These are phyloP conservation scores for Diophrys sp. DNA, from an alignment of 73 alveolate species.

Conservation along the genomic window DNA sequence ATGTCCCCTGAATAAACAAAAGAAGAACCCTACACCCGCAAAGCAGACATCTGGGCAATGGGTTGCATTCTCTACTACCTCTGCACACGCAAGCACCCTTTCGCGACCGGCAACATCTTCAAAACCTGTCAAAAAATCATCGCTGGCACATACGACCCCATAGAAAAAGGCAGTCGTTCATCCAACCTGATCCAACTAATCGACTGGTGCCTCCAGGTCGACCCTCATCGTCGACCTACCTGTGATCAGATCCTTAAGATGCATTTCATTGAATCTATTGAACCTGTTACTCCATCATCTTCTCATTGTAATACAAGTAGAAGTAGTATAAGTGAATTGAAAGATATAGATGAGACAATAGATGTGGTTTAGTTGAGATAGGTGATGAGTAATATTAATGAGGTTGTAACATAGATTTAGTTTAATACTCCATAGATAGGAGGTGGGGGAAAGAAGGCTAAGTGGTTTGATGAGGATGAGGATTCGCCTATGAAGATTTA, in stretches of 20 bases:
- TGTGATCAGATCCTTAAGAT: background rate
- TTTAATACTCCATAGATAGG: too few species aligned
- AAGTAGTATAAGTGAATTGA: too few species aligned
- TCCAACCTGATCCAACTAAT: background rate
- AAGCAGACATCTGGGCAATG: constrained; percentile 95
- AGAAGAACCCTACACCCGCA: constrained; percentile 82
- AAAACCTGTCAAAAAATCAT: constrained; percentile 78
- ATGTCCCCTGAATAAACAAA: constrained; percentile 85
- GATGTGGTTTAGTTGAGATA: too few species aligned
- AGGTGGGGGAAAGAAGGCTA: too few species aligned
- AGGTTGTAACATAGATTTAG: too few species aligned
- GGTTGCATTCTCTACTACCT: constrained; percentile 95
- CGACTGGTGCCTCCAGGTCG: background rate
- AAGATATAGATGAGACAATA: too few species aligned
- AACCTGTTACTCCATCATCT: too few species aligned
- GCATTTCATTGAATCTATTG: too few species aligned
- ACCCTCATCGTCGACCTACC: background rate
- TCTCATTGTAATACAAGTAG: too few species aligned
- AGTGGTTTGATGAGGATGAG: too few species aligned
- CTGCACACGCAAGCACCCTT: constrained; percentile 90
- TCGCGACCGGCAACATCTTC: constrained; percentile 84
- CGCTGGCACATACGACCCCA: constrained; percentile 68
- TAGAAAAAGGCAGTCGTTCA: constrained; percentile 9
- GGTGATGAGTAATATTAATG: too few species aligned
- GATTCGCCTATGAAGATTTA: too few species aligned